Base-by-base conservation (phyloP, 106 monocot genomes). In the Dendrobium chrysotoxum region DNA sequence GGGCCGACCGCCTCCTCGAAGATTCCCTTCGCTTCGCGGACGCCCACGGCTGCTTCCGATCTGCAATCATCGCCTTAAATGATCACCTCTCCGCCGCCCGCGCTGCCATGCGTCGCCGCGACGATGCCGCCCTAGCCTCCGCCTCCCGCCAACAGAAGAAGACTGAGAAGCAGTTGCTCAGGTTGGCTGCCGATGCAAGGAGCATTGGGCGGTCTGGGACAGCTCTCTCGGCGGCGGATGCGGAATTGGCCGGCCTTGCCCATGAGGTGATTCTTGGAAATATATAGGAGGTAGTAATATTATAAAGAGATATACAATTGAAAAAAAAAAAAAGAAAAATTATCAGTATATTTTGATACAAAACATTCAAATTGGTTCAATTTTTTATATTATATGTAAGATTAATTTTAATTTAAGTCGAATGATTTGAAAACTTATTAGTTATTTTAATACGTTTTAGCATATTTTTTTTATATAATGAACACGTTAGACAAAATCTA, bases 1-100 rank as follows among this genome's bases (percentile, higher is more conserved):
- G 77, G 76, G 68, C 81, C 31, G 84, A 89, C 2, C 25, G 58
- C 21, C 85, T 92, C 53, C 92, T 95, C 11, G 95, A 92, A 30
- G 86, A 89, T 80, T 89, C 87, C 83, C 94, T 98, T 76, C 75
- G 64, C 54, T 80, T 94, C 58, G 89, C 85, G 31, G 96, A 97
- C 72, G 83, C 83, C 44, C 82, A 91, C 67, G 89, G 86, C 12
- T 76, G 76, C 26, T 89, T 97, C 82, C 82, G 87, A 9, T 80
- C 78, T 28, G 40, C 88, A 0, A n/a, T 89, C 12, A 44, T 88
- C 12, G 58, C 75, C 0, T 80, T 92, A n/a, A 75, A 57, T 18
- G 78, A 88, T 31, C 77, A 80, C 41, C 73, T 74, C 5, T 83
- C 86, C 3, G 90, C 79, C 11, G 81, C 82, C 6, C 86, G 66